Evolutionary conservation across 2,329 filamentous ascomycete genomes (phyloP), one percentile per base, ranked within the genome.

Genomic region (Paecilomyces sp.): DNA sequence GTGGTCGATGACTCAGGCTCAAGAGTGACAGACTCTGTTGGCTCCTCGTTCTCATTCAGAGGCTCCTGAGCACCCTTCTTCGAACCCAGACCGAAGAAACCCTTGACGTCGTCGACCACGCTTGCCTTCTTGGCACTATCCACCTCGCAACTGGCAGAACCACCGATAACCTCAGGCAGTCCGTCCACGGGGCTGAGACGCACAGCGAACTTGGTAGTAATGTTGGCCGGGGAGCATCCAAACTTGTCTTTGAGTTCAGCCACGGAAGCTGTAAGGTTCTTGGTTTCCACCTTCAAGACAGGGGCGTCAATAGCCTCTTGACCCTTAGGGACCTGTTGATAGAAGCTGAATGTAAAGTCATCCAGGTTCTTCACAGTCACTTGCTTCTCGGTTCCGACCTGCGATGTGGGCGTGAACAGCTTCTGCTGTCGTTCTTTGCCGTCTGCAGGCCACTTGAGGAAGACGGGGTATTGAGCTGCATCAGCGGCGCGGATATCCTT

Each of bases 401-500:
- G 84, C 24, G 92, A 94, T 34, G 83, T 83, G 8, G 91, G 81
- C 3, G 87, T 88, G 83, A 95, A 97, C 25, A 99, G 82, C 71
- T 89, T 89, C 78, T 96, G 91, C 67, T 88, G 85, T 69, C 88
- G 85, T 57, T 85, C 80, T 78, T 93, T 90, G 50, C 85, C 83
- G 63, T 89, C 86, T 60, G 85, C 81, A 41, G 80, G 85, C 85
- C 91, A 96, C 73, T 88, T 89, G 68, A 96, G 83, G 59, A 87
- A 86, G 30, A 89, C 83, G 1, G 87, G 80, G 72, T 94, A 97
- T 52, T 82, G 82, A 51, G 90, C 84, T 24, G 84, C 85, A 68
- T 99, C 94, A n/a, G 81, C 83, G 57, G 90, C 85, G 61, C 90
- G 84, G 65, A 99, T 99, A 71, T 97, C 94, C 82, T 97, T 99